Evolutionary conservation across 345 rosid species (phyloP), one percentile per base, ranked within the genome.

Genomic region (Eucalyptus pumila): DNA sequence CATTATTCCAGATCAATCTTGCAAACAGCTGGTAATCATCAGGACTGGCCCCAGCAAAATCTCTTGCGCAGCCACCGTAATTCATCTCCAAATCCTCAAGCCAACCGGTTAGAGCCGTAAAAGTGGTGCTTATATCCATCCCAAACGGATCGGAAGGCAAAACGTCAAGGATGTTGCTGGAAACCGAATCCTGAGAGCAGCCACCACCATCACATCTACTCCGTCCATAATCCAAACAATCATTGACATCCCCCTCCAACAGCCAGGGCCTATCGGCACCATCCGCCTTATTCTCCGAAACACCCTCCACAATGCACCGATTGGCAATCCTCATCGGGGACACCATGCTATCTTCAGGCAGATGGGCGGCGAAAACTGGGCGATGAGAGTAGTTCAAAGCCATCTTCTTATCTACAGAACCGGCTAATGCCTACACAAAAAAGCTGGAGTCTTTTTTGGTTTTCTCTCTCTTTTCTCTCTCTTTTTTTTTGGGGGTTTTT

Each of bases 91-190:
- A 90, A 89, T 96, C 98, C 94, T 94, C 96, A 76, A 98, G 98
- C 97, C 96, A 97, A 52, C 99, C 96, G 14, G 96, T 94, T 50
- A 96, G 93, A 2, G 99, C 98, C 2, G 97, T 97, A 88, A 98
- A 92, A 27, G 99, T 96, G 47, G 94, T 92, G 90, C 90, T 93
- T 76, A 98, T 96, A 89, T 98, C 97, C 98, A 96, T 96, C 60
- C 96, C 99, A 87, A 98, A 98, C 5, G 99, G 99, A 97, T 97
- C 99, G 4, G 97, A 93, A 1, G 98, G 99, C 94, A 97, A 90
- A 92, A 96, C 93, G 91, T 97, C 99, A 86, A 98, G 93, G 89
- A 98, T 94, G 88, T 97, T 98, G 65, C 92, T 92, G 48, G 97
- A 94, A 91, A 94, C 92, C 14, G 97, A 92, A 48, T 96, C 98